A percentile compares a stretch with the other conserved stretches of the same genome.
Conservation (phyloP, 2,329 filamentous ascomycete genomes). For the Nigrospora osmanthi region DNA sequence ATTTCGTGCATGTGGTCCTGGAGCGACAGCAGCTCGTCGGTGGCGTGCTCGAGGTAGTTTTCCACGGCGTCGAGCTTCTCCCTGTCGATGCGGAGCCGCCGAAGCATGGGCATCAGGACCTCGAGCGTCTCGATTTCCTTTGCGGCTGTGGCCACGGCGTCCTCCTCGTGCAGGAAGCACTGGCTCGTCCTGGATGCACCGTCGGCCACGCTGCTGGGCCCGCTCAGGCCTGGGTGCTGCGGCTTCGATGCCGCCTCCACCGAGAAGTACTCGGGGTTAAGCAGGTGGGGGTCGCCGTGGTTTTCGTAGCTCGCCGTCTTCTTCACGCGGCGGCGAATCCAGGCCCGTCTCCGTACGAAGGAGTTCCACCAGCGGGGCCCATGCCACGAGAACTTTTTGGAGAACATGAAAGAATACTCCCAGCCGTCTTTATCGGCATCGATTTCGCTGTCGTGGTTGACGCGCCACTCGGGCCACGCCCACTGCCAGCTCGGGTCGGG, state of each 20-base stretch:
- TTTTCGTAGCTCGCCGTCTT: conserved; percentile 35
- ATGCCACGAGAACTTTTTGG: conserved; percentile 73
- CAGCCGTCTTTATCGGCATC: conserved; percentile 75
- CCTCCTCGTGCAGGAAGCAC: conserved; percentile 8
- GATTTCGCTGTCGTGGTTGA: conserved; percentile 67
- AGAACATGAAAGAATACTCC: conserved; percentile 92
- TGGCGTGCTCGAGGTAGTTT: conserved; percentile 71
- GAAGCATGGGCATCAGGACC: conserved; percentile 61
- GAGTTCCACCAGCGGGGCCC: conserved; percentile 88
- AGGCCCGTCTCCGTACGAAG: conserved; percentile 83
- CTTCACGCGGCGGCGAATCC: conserved; percentile 75
- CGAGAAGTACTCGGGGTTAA: conserved; percentile 74
- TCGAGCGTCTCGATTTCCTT: conserved; percentile 55
- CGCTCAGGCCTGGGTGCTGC: conserved; percentile 31
- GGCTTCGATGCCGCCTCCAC: conserved; percentile 50
- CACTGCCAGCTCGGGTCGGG: conserved; percentile 95
- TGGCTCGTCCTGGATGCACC: conserved; percentile 26
- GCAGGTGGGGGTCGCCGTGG: conserved; percentile 50
- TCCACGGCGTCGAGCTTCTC: conserved; percentile 83
- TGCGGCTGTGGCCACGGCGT: conserved; percentile 21
- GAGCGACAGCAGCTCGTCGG: conserved; percentile 68
- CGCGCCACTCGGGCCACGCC: conserved; percentile 60
- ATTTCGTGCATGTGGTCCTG: conserved; percentile 74
- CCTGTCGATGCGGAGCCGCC: conserved; percentile 69
- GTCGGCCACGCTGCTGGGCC: conserved; percentile 20